Conservation (phyloP, 768 basidiomycete genomes). For the Agrocybe chaxingu region DNA sequence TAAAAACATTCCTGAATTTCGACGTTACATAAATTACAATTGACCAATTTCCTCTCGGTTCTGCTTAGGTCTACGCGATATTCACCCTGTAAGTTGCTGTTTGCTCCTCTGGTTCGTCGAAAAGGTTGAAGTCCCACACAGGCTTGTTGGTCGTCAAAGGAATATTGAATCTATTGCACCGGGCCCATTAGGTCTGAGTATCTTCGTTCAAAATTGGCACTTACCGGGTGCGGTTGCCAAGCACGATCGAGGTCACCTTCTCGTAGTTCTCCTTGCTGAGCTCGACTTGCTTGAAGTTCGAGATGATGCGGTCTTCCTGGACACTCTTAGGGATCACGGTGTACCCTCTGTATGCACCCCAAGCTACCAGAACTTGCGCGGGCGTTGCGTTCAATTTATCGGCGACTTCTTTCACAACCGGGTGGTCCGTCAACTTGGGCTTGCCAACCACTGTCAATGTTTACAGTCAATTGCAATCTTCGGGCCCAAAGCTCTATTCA, state of each 20-base stretch:
- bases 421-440: constrained; percentile 67
- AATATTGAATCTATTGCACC: constrained; percentile 53
- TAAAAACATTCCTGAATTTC: too few species aligned
- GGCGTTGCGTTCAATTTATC: constrained; percentile 59
- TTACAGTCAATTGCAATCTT: not conserved
- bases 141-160: constrained; percentile 53
- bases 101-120: constrained; percentile 60
- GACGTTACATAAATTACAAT: not conserved
- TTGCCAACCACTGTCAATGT: constrained; percentile 47
- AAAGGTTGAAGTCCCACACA: constrained; percentile 72
- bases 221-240: constrained; percentile 41
- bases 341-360: constrained; percentile 73
- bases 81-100: constrained; percentile 31
- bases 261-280: constrained; percentile 68
- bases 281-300: constrained; percentile 76
- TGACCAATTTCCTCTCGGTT: too few species aligned
- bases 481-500: not conserved
- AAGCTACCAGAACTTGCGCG: constrained; percentile 82
- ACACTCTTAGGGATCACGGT: constrained; percentile 87
- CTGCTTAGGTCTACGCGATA: not conserved
- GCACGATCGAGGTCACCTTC: constrained; percentile 48
- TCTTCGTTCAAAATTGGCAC: not conserved
- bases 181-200: not conserved
- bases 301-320: constrained; percentile 62
- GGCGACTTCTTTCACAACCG: constrained; percentile 60